Evolutionary conservation across 2,329 filamentous ascomycete species (phyloP).

Genomic region (Sphaceloma murrayae): DNA sequence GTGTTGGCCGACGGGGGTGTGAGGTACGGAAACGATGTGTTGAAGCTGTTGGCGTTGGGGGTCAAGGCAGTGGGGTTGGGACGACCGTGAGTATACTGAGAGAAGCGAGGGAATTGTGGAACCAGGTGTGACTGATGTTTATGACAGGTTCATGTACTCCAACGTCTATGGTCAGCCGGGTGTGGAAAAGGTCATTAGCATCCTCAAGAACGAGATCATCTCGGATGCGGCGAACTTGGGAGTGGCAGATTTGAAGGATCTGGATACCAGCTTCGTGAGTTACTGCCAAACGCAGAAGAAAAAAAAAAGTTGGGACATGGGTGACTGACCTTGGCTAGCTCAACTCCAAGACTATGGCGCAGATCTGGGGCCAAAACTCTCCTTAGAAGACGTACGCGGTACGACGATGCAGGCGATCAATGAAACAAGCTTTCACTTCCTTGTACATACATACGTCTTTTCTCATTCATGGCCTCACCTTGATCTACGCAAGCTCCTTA

Average conservation of each 20-base stretch:
- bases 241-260: constrained; percentile 17
- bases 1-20: constrained; percentile 35
- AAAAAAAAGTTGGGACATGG: too few species aligned
- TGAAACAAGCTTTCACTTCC: too few species aligned
- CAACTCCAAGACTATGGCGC: too few species aligned
- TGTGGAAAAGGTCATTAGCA: constrained; percentile 46
- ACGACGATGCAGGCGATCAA: too few species aligned
- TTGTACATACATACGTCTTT: too few species aligned
- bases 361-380: constrained; percentile 9
- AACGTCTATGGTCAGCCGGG: constrained; percentile 51
- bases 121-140: background rate
- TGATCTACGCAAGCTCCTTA: background rate
- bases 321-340: too few species aligned
- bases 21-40: constrained; percentile 31
- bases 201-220: constrained; percentile 43
- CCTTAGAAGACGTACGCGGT: too few species aligned
- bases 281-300: too few species aligned
- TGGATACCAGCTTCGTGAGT: constrained; percentile 21
- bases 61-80: constrained; percentile 38
- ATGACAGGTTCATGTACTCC: constrained; percentile 40
- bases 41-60: constrained; percentile 33
- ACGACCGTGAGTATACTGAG: constrained; percentile 29
- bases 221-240: constrained; percentile 22
- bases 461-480: too few species aligned
- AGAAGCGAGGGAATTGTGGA: too few species aligned